Percentiles rank a stretch among this genome's conserved stretches.
phyloP scores from a whole-genome alignment of 176 grass and related monocot genomes.

The Carex parvula region DNA sequence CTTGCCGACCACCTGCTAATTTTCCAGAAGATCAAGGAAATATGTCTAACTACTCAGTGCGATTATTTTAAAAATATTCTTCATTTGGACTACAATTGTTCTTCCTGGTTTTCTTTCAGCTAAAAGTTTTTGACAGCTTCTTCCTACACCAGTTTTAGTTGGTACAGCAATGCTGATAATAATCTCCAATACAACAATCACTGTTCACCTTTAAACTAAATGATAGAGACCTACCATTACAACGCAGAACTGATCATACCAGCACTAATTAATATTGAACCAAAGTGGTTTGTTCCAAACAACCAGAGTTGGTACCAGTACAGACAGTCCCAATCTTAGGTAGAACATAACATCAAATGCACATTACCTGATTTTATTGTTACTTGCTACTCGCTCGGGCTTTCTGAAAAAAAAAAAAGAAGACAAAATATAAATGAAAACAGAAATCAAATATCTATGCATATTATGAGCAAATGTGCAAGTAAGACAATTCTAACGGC shows the following conservation, averaged over 20 bases:
- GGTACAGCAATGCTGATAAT: not conserved
- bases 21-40: not conserved
- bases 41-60: not conserved
- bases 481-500: not conserved
- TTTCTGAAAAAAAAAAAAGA: conserved; percentile 18
- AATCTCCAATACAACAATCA: not conserved
- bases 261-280: not conserved
- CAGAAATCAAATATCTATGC: not conserved
- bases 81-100: not conserved
- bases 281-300: not conserved
- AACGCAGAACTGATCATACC: not conserved
- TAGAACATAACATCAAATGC: not conserved
- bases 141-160: too few species aligned
- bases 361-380: conserved; percentile 44
- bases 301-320: conserved; percentile 9
- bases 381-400: conserved; percentile 39
- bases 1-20: conserved; percentile 71
- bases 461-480: not conserved
- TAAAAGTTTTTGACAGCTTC: not conserved
- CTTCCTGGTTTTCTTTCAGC: not conserved
- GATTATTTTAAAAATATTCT: not conserved
- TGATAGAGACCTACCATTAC: not conserved
- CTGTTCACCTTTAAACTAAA: not conserved
- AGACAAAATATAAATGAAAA: not conserved
- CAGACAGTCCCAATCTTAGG: not conserved